Conservation (phyloP, 2,329 filamentous ascomycete genomes). For the Cadophora sp. region DNA sequence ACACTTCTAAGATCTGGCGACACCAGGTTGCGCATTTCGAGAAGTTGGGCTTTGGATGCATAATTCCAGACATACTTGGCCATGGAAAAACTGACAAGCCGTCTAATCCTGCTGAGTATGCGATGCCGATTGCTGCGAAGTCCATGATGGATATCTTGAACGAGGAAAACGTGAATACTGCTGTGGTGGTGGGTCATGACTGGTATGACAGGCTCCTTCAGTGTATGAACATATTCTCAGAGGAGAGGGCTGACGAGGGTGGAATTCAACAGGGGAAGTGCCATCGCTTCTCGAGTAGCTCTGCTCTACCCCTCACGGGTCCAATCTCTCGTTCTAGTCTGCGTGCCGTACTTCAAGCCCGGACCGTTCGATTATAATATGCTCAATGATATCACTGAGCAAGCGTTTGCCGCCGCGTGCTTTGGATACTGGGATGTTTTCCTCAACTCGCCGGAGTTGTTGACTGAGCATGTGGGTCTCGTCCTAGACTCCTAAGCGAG, state of each 20-base stretch:
- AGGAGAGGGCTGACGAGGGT: too few relatives aligned
- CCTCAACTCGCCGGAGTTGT: conserved; percentile 6
- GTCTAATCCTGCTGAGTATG: not conserved
- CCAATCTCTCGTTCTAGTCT: not conserved
- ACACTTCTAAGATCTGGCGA: conserved; percentile 7
- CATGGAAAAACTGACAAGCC: conserved; percentile 8
- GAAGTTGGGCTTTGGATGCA: conserved; percentile 1
- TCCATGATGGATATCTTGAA: conserved; percentile 5
- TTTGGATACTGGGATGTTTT: conserved; percentile 14
- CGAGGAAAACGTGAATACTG: not conserved
- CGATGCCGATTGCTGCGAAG: not conserved
- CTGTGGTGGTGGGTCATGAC: not conserved
- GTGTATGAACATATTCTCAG: too few relatives aligned
- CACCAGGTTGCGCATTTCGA: conserved; percentile 2
- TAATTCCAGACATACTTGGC: not conserved
- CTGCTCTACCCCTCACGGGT: not conserved
- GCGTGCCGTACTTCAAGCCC: conserved; percentile 1
- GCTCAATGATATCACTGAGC: not conserved
- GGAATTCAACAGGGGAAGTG: not conserved
- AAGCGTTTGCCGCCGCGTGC: not conserved
- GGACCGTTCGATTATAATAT: not conserved
- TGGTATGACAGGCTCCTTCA: too few relatives aligned
- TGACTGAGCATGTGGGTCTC: not conserved
- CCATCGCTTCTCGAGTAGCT: not conserved
- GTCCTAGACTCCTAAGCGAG: not conserved